Conservation (phyloP, 441 rosid genomes). For the Geranium incanum region DNA sequence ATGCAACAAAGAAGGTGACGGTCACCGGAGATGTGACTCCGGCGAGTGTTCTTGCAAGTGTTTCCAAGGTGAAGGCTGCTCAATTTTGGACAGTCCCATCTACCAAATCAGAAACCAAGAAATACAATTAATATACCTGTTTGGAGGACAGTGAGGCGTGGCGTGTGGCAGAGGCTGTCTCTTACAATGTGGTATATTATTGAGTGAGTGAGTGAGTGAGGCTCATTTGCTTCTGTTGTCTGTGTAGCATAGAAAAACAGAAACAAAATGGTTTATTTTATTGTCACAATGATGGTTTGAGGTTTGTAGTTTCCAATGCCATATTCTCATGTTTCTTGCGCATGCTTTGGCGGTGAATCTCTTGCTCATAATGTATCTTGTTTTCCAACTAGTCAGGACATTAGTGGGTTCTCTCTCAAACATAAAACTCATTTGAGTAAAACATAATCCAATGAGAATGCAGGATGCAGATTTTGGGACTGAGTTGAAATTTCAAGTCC, state of each 20-base stretch:
- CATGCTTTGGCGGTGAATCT: no score
- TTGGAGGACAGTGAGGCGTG: slow-evolving; percentile 5
- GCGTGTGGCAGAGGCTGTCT: no score
- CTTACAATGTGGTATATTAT: no score
- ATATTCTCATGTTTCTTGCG: not conserved
- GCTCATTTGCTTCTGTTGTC: no score
- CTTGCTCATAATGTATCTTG: no score
- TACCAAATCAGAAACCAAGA: slow-evolving; percentile 14
- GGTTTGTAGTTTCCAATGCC: not conserved
- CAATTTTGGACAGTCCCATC: slow-evolving; percentile 51
- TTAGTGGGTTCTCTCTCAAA: no score
- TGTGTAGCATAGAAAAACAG: not conserved
- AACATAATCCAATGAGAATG: no score
- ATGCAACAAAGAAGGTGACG: slow-evolving; percentile 74
- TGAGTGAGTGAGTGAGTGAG: no score
- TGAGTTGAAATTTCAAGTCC: no score
- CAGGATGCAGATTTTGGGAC: no score
- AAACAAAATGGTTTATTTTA: not conserved
- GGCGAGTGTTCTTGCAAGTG: slow-evolving; percentile 54
- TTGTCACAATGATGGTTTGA: not conserved
- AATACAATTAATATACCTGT: slow-evolving; percentile 16
- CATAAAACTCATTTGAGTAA: no score
- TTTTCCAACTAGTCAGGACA: no score
- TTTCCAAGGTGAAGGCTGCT: slow-evolving; percentile 86
- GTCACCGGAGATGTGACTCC: slow-evolving; percentile 75